Base-by-base conservation (phyloP, 441 rosid species). In the Kokia cookei region DNA sequence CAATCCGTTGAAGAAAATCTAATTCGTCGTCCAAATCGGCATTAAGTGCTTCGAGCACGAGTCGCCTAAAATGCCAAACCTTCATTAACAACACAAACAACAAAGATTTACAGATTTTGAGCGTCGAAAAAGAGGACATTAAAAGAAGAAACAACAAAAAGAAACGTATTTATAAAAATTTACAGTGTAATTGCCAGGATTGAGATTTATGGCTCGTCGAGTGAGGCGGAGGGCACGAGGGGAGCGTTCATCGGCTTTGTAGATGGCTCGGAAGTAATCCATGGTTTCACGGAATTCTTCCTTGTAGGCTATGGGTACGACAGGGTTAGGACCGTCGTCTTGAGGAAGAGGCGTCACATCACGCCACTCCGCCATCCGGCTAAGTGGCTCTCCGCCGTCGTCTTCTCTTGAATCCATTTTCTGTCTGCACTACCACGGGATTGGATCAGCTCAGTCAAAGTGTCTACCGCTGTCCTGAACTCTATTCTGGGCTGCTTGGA, bases 31-130 rank as follows among this genome's bases (percentile, higher is more conserved):
- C 67, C 81, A 90, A 48, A 74, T 93, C 91, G 2, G 74, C 58
- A 55, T 78, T 71, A 47, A 93, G 84, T 8, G 88, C 82, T 70
- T 92, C 90, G 8, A 93, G 89, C 45, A 93, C 76, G 60, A 79
- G 80, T 43, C 97, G 89, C 87, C 98, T 92, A 73, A 93, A 96
- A 76, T 93, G 94, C 99, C 99, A 96, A 67, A 93, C 97, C 97
- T 96, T 77, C 43, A 65, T 3, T 13, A 37, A 42, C 70, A 4
- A 42, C 80, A 79, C 73, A 61, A 2, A 68, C 7, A 47, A 72
- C 54, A 43, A 58, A 58, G 32, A 65, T 42, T 54, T 5, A 4
- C 37, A 40, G 57, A 63, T 48, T 27, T 12, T 45, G 51, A 13
- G 11, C 6, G 35, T 15, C 13, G 24, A 3, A 29, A 35, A n/a